Evolutionary conservation across 352 stramenopile species (phyloP), one percentile per base, ranked within the genome.

Genomic region (Pythium aristosporum): DNA sequence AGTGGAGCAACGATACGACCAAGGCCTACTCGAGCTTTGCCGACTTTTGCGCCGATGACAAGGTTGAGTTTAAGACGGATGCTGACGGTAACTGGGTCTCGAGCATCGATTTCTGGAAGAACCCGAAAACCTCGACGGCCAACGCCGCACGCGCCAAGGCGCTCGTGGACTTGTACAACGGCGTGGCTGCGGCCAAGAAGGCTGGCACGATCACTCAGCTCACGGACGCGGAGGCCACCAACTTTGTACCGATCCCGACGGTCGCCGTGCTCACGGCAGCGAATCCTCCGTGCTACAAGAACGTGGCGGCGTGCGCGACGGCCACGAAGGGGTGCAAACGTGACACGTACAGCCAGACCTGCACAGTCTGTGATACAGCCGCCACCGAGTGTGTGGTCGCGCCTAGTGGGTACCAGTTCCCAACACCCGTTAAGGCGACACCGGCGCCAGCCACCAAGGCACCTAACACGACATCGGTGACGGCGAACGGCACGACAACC

Each of bases 261-360:
- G 39, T 90, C 15, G 63, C 62, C 0, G 44, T 61, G 46, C 72
- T 94, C 21, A 73, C 66, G 8, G 61, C 57, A 0, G 46, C 37
- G 6, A 94, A 94, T 68, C 85, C 85, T 7, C 63, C 76, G 49
- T 94, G 85, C 72, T 88, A 90, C 63, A 58, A 82, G 50, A 94
- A 89, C 75, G 77, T 43, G n/a, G 63, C 69, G 0, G 49, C 61
- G 52, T 94, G 85, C 48, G 81, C 76, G 1, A 71, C 21, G 7
- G 57, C 77, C 1, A 15, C 51, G 20, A 65, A 76, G 57, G 80
- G 82, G 36, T 94, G 85, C 73, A 75, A 65, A 18, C 80, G 85
- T 11, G 71, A 70, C 12, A 69, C 87, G 20, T 89, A 87, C 67
- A 69, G 73, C 13, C 85, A 94, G 71, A 60, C 88, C 11, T 94